Conservation (phyloP, 2,329 filamentous ascomycete species). For the Scedosporium boydii region DNA sequence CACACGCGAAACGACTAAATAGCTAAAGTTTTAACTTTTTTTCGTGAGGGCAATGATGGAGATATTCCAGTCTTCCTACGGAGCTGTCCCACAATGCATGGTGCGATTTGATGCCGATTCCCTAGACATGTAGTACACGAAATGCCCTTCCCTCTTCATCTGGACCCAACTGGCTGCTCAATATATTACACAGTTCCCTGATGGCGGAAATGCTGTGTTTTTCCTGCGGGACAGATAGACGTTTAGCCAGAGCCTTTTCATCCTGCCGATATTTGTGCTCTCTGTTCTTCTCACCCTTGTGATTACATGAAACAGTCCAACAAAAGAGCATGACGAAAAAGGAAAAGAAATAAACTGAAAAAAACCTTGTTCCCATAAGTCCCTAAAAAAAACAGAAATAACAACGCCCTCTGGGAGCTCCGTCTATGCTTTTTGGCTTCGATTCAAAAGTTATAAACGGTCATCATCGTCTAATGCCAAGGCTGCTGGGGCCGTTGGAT, state of each 20-base stretch:
- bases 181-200: no score
- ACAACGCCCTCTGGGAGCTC: not conserved
- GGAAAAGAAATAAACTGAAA: not conserved
- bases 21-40: not conserved
- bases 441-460: not conserved
- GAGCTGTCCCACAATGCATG: not conserved
- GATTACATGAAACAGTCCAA: not conserved
- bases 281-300: not conserved
- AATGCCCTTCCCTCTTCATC: not conserved
- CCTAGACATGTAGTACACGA: slow-evolving; percentile 1
- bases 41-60: no score
- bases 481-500: slow-evolving; percentile 11
- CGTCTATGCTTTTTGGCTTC: not conserved
- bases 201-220: no score
- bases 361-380: not conserved
- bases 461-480: not conserved
- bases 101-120: not conserved
- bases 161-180: not conserved
- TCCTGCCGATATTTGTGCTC: not conserved
- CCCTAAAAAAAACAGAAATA: not conserved
- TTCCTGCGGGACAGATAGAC: no score
- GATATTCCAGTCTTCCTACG: not conserved
- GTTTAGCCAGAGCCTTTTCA: no score
- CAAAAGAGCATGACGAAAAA: slow-evolving; percentile 3
- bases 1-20: no score